Evolutionary conservation across 176 grass and related monocot species (phyloP).

Genomic region (Coix lacrymajobi): DNA sequence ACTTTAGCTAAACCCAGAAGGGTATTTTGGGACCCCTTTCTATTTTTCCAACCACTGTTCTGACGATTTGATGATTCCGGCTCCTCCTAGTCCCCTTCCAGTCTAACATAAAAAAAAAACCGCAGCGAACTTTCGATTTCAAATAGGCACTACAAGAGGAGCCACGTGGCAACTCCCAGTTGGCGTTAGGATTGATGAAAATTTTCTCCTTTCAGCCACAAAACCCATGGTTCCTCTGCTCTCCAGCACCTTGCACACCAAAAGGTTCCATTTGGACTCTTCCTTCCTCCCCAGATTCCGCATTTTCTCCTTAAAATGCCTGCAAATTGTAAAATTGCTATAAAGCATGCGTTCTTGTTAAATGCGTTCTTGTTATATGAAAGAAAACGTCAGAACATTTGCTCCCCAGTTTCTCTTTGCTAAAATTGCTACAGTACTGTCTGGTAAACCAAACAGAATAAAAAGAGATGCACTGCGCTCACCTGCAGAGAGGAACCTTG

Average conservation of each 20-base stretch:
- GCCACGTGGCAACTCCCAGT: not conserved
- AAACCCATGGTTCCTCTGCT: slow-evolving; percentile 39
- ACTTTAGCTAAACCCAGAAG: too few relatives aligned
- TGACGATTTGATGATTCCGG: too few relatives aligned
- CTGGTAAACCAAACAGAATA: not conserved
- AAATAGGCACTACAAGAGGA: not conserved
- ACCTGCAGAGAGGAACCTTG: slow-evolving; percentile 90
- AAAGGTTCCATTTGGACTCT: slow-evolving; percentile 58
- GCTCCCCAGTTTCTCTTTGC: not conserved
- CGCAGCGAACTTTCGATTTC: not conserved
- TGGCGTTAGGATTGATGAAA: not conserved
- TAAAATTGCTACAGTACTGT: not conserved
- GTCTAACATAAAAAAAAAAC: not conserved
- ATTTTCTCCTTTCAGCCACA: slow-evolving; percentile 26
- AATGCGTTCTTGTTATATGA: not conserved
- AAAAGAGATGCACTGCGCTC: not conserved
- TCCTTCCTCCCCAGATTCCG: slow-evolving; percentile 53
- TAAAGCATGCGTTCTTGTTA: not conserved
- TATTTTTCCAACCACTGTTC: too few relatives aligned
- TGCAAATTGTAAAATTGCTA: not conserved
- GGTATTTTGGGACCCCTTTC: too few relatives aligned
- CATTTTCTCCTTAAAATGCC: slow-evolving; percentile 81
- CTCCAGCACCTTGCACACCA: slow-evolving; percentile 57
- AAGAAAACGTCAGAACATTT: not conserved
- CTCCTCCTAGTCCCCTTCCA: too few relatives aligned